Evolutionary conservation across 768 basidiomycete species (phyloP), one percentile per base, ranked within the genome.

Genomic region (Calocera cornea): DNA sequence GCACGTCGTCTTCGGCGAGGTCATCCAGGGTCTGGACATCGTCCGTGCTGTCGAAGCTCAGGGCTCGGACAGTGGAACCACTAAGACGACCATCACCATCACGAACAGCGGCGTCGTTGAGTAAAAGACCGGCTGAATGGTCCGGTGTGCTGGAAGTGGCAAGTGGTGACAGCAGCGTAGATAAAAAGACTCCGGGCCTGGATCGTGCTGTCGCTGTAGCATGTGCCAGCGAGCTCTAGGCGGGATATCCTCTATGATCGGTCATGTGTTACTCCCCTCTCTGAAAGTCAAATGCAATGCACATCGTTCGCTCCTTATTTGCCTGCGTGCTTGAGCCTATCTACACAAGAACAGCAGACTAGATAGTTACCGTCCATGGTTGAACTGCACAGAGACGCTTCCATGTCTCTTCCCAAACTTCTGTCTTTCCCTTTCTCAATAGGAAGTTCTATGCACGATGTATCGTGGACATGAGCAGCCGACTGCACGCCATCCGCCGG

Each of bases 51-150:
- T 81, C 67, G 76, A 80, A 69, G 68, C 65, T 0, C 69, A 73
- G 64, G 83, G 83, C 24, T 75, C 78, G 0, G 67, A 69, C 1
- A 75, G 76, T 50, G 83, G 85, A 34, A 75, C 70, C 7, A 77
- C 82, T 7, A 77, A 81, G 81, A 47, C 81, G 33, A 68, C 82
- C 70, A 79, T 83, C 68, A 79, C 79, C 44, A 82, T 83, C 41
- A 82, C 81, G 70, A 81, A 82, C 49, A 80, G 82, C 76, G 82
- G 82, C 82, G 76, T 76, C 66, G 73, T 84, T 3, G 24, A 47
- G 14, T 60, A 60, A 33, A 33, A 60, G 14, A 33, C 10, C 54
- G 54, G 54, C 31, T 33, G 14, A 47, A 60, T 19, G 54, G 31
- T 19, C 54, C 54, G 54, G 27, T 27, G 54, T 22, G 54, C 54